Base-by-base conservation (phyloP, 257 asterid species). In the Fraxinus cuspidata region DNA sequence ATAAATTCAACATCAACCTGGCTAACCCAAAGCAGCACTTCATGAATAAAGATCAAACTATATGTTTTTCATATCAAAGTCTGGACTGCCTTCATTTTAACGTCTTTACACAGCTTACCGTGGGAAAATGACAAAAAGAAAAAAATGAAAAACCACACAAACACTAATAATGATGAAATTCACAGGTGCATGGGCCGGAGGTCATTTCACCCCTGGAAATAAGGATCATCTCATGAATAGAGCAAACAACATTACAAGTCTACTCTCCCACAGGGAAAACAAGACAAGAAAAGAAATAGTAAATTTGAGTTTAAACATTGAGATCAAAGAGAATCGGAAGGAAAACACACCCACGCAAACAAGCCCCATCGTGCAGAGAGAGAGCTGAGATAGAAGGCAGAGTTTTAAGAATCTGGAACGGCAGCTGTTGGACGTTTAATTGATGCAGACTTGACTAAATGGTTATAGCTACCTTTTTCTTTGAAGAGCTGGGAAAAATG, bases 391-490 rank as follows among this genome's bases (percentile, higher is more conserved):
- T 11, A 27, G 34, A 31, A 31, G 34, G 34, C 34, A 31, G 34
- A 31, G 34, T 31, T 31, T 31, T 31, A 31, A 23, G 85, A 81
- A 74, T 86, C 90, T 31, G 88, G 90, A 68, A 82, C 82, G 2
- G 87, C 76, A 18, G 86, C 80, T 15, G 81, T 51, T 44, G 88
- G 78, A 15, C 88, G 85, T 78, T 79, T 87, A 78, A 87, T 58
- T 5, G 90, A 87, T 68, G 88, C 88, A 38, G 88, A 87, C 84
- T 83, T 84, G 74, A 87, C 82, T 42, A 87, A 77, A 74, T 87
- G 90, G 80, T 77, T 87, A 83, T 87, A 87, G 74, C 86, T 84
- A 63, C 90, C 90, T 77, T 87, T 84, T 83, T 84, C 90, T 86
- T 87, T 87, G 83, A 87, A 87, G 51, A 87, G 88, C 77, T 87